Conservation (phyloP, 1,284 basidiomycete species). For the Ustilago loliicola region DNA sequence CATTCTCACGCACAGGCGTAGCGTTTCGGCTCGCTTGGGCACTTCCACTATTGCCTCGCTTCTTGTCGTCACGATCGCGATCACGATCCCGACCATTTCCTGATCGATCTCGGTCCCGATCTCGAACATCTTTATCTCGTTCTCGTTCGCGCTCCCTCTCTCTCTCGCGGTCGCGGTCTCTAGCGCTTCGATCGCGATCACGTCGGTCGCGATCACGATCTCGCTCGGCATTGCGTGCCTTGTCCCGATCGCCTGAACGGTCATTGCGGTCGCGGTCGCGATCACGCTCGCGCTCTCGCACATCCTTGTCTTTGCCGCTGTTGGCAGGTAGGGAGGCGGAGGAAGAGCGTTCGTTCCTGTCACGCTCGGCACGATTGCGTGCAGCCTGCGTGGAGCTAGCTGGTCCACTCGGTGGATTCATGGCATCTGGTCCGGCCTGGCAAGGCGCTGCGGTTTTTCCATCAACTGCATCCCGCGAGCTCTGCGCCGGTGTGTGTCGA, state of each 20-base stretch:
- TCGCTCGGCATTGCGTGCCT: constrained; percentile 23
- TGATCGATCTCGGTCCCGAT: constrained; percentile 4
- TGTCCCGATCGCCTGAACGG: constrained; percentile 28
- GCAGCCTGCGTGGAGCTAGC: constrained; percentile 28
- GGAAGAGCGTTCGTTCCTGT: constrained; percentile 19
- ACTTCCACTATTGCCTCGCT: constrained; percentile 18
- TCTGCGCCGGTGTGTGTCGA: constrained; percentile 17
- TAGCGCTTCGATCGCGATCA: constrained; percentile 20
- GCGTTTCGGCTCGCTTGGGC: constrained; percentile 38
- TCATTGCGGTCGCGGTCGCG: constrained; percentile 29
- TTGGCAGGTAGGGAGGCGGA: constrained; percentile 16
- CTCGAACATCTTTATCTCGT: neutral
- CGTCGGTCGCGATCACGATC: constrained; percentile 23
- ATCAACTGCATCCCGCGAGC: constrained; percentile 16
- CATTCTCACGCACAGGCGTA: constrained; percentile 27
- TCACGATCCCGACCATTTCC: constrained; percentile 3
- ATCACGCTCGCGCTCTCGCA: constrained; percentile 26
- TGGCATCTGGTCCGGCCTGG: constrained; percentile 8
- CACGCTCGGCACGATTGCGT: constrained; percentile 31
- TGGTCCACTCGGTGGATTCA: constrained; percentile 37
- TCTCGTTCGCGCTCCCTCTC: constrained; percentile 19
- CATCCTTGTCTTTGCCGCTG: constrained; percentile 28
- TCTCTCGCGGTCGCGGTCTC: constrained; percentile 14
- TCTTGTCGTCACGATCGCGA: constrained; percentile 16
- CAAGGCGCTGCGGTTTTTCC: constrained; percentile 4